Base-by-base conservation (phyloP, 768 basidiomycete genomes). In the Baorangia bicolor region DNA sequence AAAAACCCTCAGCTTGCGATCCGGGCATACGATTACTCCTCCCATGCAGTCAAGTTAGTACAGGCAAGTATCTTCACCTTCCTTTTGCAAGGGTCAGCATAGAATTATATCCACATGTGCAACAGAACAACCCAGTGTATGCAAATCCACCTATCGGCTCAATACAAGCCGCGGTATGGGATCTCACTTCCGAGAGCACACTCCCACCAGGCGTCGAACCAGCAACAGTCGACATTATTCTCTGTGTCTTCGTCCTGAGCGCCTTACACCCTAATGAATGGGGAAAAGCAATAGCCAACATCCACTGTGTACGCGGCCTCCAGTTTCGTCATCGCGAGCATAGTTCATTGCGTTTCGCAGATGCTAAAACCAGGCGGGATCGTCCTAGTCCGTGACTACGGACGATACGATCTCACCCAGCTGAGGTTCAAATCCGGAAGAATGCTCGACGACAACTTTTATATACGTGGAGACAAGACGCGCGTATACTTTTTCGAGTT, bases 401-500 rank as follows among this genome's bases (percentile, higher is more conserved):
- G 96, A 3, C 84, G 96, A 25, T 81, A 98, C 66, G 96, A 99
- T 68, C 82, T 99, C 42, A 92, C 97, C 2, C 96, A 98, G 70
- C 77, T 99, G 42, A 81, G 97, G 11, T 97, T 99, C 78, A 97
- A 93, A 72, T 80, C 80, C 7, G 86, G 88, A 2, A 81, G 97
- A 12, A 80, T 98, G 52, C 81, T 98, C 12, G 90, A 93, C 40
- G 93, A 95, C 44, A 95, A 97, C 68, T 87, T 99, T 61, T 99
- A 99, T 66, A 89, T 97, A 49, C 83, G 97, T 35, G 97, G 97
- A 1, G 97, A 99, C 74, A 95, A 93, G 65, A 98, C 97, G 0
- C 80, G 97, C 37, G 97, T 99, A 0, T 98, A 98, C 72, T 99
- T 98, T 71, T 99, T 99, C 61, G 89, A 92, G 57, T 70, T 91